phyloP scores from a whole-genome alignment of 177 flowering plant genomes.

The Vitis hybrid region DNA sequence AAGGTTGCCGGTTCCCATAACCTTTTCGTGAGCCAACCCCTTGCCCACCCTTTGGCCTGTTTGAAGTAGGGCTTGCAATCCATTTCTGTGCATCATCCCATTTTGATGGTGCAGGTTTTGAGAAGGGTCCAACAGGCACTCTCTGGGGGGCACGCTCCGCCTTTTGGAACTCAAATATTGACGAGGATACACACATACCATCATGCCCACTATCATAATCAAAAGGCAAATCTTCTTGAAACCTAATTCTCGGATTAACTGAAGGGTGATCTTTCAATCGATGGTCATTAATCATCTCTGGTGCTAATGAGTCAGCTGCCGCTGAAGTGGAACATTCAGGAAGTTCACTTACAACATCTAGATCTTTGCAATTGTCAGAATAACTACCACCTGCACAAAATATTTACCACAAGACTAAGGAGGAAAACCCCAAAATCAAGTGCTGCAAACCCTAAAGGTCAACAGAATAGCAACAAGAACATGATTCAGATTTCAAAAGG shows the following conservation, averaged over 20 bases:
- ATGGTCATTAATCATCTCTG: conserved; percentile 35
- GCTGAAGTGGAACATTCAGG: conserved; percentile 52
- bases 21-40: conserved; percentile 42
- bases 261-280: conserved; percentile 37
- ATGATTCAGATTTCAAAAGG: too few species aligned
- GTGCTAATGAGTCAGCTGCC: conserved; percentile 14
- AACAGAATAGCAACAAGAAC: background rate
- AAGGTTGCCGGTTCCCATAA: conserved; percentile 47
- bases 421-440: background rate
- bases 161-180: conserved; percentile 74
- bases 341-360: conserved; percentile 60
- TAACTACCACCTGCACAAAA: conserved; percentile 31
- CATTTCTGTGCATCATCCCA: conserved; percentile 99
- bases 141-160: conserved; percentile 58
- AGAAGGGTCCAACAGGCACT: conserved; percentile 55
- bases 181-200: conserved; percentile 27
- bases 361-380: conserved; percentile 69
- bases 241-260: conserved; percentile 41
- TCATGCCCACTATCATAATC: conserved; percentile 56
- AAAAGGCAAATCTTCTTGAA: conserved; percentile 41
- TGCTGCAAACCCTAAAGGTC: background rate
- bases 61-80: conserved; percentile 83
- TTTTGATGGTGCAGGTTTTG: conserved; percentile 81
- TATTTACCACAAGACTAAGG: background rate
- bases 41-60: conserved; percentile 41